Evolutionary conservation across 306 rosid genomes (phyloP), one percentile per base, ranked within the genome.

Genomic region (Trifolium repens): DNA sequence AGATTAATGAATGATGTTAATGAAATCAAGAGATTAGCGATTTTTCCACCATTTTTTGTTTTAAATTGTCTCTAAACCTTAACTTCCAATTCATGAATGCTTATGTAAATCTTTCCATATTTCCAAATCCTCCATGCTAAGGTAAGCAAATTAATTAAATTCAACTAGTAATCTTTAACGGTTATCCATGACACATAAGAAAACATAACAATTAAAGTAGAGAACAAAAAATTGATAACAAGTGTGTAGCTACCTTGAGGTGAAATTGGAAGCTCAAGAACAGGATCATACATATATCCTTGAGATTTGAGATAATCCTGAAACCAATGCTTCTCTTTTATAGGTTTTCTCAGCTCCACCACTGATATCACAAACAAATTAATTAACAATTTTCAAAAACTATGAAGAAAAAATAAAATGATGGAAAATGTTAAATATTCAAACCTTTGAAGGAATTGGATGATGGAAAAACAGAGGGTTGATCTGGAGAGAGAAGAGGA

Each of bases 281-380:
- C 49, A 26, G 93, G 72, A 77, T 85, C 87, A 83, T 85, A 89
- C 97, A 91, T 84, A 82, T 88, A 91, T 66, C 46, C 81, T 69
- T 91, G 91, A 57, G 85, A 88, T 68, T 72, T 85, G 70, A 93
- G 70, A 79, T 85, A 91, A 50, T 87, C 87, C 76, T 78, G 10
- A 71, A 85, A 58, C 53, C 78, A 24, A 43, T 71, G 79, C 14
- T 66, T 80, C 76, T 70, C 84, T 46, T 69, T 75, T 4, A 15
- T 30, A 16, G 87, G 65, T 55, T 78, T 83, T 43, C 66, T 83
- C 6, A 76, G 49, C 75, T 86, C 88, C 46, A 74, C 82, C 43
- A 73, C 93, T 87, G 69, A 44, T 15, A 69, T 68, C 50, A 77
- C 5, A 72, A 60, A 74, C 35, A 5, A 65, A 9, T 58, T 4